Evolutionary conservation across 2,329 filamentous ascomycete species (phyloP), one percentile per base, ranked within the genome.

Genomic region (Aspergillus caelatus): DNA sequence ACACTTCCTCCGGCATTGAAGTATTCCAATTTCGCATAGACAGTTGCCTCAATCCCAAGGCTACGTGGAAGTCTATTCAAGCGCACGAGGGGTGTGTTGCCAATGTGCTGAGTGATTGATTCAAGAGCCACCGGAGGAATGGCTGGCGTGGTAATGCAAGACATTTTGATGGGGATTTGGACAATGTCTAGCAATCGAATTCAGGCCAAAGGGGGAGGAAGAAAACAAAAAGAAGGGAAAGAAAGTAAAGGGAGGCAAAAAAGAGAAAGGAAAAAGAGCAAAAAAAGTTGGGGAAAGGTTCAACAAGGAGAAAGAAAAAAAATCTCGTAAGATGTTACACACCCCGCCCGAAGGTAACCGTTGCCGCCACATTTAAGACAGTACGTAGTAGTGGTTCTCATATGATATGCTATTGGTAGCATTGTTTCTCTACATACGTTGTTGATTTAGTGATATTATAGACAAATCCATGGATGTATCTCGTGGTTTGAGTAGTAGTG

Each of bases 1-100:
- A 97, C 91, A 75, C 91, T 95, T 68, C 94, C 94, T 62, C 94
- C 94, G 14, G 94, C 93, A 81, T 96, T 97, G 86, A 97, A 96
- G 64, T 93, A 89, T 80, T 97, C 94, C 63, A 94, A 86, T 80
- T 97, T 97, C 66, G 90, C 94, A 78, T 94, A 97, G 57, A 97
- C 90, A 60, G 93, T 90, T 62, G 91, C 92, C 77, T 95, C 89
- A 73, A 99, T 91, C 59, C 94, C 94, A 23, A 97, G 85, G 59
- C 92, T 94, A 77, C 95, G 90, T 3, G 95, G 95, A 67, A 99
- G 89, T 82, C 91, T 93, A 83, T 97, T 97, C 67, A 99, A 85
- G 57, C 91, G 91, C 48, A 99, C 93, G 60, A 99, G 88, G n/a
- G 95, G 95, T 46, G 94, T 97, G 80, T 96, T 94, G 74, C 94